Evolutionary conservation across 495 filamentous ascomycete species (phyloP), one percentile per base, ranked within the genome.

Genomic region (Penicillium taxi): DNA sequence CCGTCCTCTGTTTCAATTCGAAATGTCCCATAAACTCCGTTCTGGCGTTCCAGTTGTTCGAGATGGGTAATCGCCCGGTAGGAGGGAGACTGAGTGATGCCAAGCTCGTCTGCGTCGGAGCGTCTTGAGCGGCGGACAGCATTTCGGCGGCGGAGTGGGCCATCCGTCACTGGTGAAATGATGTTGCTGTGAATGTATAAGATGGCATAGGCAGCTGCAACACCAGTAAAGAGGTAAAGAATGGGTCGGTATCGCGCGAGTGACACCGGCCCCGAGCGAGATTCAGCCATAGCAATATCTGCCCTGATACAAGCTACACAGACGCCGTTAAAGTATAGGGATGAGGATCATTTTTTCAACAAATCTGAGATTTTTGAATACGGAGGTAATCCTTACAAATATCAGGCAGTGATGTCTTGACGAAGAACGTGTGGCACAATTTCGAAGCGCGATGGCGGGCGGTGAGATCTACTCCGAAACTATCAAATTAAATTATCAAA

Each of bases 1-100:
- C 63, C 62, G 58, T 67, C 65, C 49, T 67, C 59, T 5, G 65
- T 70, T 39, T 68, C 63, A 26, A 69, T 67, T 11, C 66, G 64
- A 20, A 70, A 70, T 7, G 64, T 70, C 3, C 66, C 66, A 19
- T 70, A 70, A 6, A 67, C 62, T 23, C 64, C 64, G 45, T 69
- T 68, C 28, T 70, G 56, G 16, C 61, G 56, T 35, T 70, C 66
- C 4, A 68, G 55, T 21, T 63, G 63, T 37, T 67, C 64, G 4
- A 69, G 46, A 34, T 67, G 66, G 25, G 60, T 49, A 32, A 69
- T 68, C 3, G 66, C 64, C 24, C 57, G 58, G 18, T 56, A 57
- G 1, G 65, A 64, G 0, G 63, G 63, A 6, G 62, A 61, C 22
- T 64, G 50, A 12, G 19, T 24, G 37, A 61, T 32, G 12, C 41